Evolutionary conservation across 306 rosid species (phyloP).

Genomic region (Inga leiocalycina): DNA sequence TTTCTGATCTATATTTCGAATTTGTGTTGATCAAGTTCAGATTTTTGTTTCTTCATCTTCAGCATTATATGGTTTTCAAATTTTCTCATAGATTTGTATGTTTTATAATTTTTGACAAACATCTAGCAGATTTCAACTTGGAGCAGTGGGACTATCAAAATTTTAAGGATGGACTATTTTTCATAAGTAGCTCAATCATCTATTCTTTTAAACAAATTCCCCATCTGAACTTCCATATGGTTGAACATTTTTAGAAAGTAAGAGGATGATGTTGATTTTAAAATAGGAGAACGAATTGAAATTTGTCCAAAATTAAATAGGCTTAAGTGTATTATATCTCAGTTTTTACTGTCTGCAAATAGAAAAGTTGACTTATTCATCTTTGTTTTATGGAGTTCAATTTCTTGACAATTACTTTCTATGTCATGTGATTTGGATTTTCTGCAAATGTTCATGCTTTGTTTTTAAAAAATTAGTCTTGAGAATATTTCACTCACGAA

Average conservation of each 20-base stretch:
- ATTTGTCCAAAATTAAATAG: not conserved
- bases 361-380: too few relatives aligned
- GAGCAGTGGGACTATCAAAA: constrained; percentile 32
- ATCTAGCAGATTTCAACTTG: not conserved
- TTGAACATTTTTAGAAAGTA: too few relatives aligned
- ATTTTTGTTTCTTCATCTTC: not conserved
- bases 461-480: not conserved
- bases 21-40: not conserved
- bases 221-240: too few relatives aligned
- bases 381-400: not conserved
- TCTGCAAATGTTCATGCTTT: not conserved
- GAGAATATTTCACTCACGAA: not conserved
- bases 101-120: not conserved
- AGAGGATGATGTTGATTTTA: not conserved
- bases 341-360: not conserved
- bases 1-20: not conserved
- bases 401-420: not conserved
- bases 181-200: too few relatives aligned
- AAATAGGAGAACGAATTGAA: not conserved
- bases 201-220: too few relatives aligned
- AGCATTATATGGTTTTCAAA: not conserved
- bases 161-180: too few relatives aligned
- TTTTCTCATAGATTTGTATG: not conserved
- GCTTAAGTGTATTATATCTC: not conserved
- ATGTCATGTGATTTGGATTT: not conserved